Conservation (phyloP, 306 rosid genomes). For the Erythrophleum fordii region DNA sequence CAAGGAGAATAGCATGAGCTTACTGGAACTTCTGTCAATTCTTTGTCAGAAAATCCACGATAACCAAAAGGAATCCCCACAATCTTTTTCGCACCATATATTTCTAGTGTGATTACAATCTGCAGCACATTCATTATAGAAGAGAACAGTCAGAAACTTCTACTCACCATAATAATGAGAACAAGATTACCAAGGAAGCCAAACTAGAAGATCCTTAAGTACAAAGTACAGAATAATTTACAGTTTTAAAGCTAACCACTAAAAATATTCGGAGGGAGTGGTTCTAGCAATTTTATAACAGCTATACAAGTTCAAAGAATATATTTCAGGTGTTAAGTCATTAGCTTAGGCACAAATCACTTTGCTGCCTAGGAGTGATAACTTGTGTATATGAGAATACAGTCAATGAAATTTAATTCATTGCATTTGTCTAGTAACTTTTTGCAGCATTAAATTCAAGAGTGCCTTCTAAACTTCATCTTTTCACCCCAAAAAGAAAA, state of each 20-base stretch:
- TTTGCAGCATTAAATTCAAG: not conserved
- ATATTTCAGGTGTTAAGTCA: constrained; percentile 24
- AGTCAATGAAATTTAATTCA: not conserved
- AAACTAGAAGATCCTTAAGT: constrained; percentile 15
- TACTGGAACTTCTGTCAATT: constrained; percentile 85
- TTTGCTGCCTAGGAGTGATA: constrained; percentile 7
- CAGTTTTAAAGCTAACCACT: not conserved
- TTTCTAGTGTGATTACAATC: constrained; percentile 98
- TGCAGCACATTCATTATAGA: constrained; percentile 52
- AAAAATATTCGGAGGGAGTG: not conserved
- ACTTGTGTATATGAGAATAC: not conserved
- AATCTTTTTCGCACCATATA: constrained; percentile 88
- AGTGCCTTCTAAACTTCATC: not conserved
- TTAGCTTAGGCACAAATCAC: constrained; percentile 5
- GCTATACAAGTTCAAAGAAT: constrained; percentile 7
- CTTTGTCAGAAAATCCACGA: constrained; percentile 88
- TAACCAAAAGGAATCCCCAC: constrained; percentile 98
- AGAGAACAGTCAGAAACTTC: constrained; percentile 25
- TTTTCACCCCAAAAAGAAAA: constrained; percentile 11
- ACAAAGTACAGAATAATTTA: constrained; percentile 9
- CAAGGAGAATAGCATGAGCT: constrained; percentile 38
- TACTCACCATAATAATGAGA: constrained; percentile 22
- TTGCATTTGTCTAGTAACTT: not conserved
- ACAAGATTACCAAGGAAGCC: constrained; percentile 2
- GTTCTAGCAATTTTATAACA: not conserved